Evolutionary conservation across 139 green algal species (phyloP).

Genomic region (Micractinium sp.): DNA sequence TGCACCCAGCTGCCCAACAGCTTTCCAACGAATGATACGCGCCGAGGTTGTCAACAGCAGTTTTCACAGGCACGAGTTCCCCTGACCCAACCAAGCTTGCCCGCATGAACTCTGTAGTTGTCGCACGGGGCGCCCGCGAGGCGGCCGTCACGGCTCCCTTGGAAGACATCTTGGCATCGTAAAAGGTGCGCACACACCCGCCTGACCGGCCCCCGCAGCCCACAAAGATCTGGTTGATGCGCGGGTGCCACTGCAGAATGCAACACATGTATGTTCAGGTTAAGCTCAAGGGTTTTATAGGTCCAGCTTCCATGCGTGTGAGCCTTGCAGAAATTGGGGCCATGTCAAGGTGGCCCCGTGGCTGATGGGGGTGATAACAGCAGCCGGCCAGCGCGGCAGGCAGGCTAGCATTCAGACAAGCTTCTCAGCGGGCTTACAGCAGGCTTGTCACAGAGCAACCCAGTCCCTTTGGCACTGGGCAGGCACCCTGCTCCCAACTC

Average conservation of each 20-base stretch:
- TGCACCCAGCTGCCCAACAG: too few species aligned
- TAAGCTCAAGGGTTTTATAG: too few species aligned
- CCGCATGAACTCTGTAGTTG: constrained; percentile 3
- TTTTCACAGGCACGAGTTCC: neutral
- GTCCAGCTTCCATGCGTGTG: constrained; percentile 41
- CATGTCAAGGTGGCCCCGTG: too few species aligned
- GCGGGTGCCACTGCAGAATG: constrained; percentile 78
- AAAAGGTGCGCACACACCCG: constrained; percentile 79
- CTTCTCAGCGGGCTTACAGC: too few species aligned
- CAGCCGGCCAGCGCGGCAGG: too few species aligned
- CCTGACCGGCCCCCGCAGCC: constrained; percentile 67
- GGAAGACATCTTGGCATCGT: constrained; percentile 77
- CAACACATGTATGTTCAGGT: too few species aligned
- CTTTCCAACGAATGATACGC: too few species aligned
- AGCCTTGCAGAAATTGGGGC: neutral
- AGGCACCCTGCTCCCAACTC: neutral
- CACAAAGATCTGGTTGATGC: constrained; percentile 96
- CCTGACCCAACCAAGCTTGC: neutral
- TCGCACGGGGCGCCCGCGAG: constrained; percentile 53
- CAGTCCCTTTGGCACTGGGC: too few species aligned
- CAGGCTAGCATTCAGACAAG: too few species aligned
- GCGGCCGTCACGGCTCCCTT: constrained; percentile 79
- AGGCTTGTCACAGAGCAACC: too few species aligned
- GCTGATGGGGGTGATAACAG: too few species aligned
- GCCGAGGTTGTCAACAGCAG: too few species aligned